Conservation (phyloP, 1,139 yeast species). For the Protomyces inundatus region DNA sequence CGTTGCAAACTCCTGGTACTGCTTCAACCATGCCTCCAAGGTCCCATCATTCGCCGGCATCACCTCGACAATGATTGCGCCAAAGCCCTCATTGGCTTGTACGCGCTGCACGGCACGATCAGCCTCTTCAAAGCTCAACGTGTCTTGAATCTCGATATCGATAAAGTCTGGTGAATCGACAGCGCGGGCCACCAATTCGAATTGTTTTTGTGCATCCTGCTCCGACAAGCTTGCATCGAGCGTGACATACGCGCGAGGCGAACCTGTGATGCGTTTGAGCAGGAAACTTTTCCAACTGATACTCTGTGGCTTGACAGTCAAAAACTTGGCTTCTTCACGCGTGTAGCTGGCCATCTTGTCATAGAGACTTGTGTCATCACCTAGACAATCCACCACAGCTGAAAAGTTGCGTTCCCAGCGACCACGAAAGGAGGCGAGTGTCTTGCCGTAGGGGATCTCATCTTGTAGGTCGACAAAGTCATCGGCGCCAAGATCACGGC, state of each 20-base stretch:
- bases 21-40: background rate
- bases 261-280: conserved; percentile 3
- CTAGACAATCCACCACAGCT: conserved; percentile 14
- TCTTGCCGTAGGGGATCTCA: conserved; percentile 1
- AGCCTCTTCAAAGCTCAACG: conserved; percentile 3
- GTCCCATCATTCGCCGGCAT: background rate
- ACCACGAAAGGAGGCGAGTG: conserved; percentile 21
- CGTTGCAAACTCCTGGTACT: background rate
- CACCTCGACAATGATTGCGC: conserved; percentile 12
- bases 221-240: background rate
- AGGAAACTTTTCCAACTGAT: conserved; percentile 11
- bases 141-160: conserved; percentile 12
- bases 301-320: conserved; percentile 10
- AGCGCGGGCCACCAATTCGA: conserved; percentile 1
- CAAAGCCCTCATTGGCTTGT: background rate
- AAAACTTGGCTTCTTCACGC: conserved; percentile 6
- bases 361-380: conserved; percentile 6
- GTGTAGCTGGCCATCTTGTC: conserved; percentile 18
- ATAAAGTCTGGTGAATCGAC: conserved; percentile 11
- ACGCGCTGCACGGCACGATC: background rate
- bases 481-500: conserved; percentile 5
- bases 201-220: conserved; percentile 4
- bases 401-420: conserved; percentile 22
- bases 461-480: conserved; percentile 17
- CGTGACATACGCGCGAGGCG: conserved; percentile 14